Conservation (phyloP, 2,329 filamentous ascomycete genomes). For the Leptographium lundbergii region DNA sequence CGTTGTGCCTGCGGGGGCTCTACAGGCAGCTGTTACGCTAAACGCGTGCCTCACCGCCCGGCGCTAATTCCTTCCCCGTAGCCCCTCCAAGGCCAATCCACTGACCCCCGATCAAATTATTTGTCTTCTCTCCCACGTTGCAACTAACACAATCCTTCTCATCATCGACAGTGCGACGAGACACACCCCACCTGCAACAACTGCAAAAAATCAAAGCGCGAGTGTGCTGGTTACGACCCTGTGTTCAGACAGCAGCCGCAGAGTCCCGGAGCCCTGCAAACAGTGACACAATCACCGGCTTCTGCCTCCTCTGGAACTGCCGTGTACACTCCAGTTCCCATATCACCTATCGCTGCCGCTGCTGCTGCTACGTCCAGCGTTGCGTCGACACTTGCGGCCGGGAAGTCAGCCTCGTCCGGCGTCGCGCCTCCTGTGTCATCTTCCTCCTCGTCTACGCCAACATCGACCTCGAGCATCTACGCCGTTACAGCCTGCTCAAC, state of each 20-base stretch:
- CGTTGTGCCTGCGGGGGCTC: not conserved
- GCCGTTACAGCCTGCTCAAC: not conserved
- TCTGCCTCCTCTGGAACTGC: not conserved
- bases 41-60: not conserved
- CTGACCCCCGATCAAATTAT: not conserved
- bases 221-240: constrained; percentile 76
- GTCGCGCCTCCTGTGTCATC: constrained; percentile 1
- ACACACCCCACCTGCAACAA: constrained; percentile 84
- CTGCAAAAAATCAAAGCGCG: constrained; percentile 78
- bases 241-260: constrained; percentile 64
- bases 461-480: constrained; percentile 7
- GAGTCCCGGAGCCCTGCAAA: constrained; percentile 4
- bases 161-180: constrained; percentile 69
- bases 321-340: not conserved
- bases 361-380: not conserved
- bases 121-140: not conserved
- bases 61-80: not conserved
- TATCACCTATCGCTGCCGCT: not conserved
- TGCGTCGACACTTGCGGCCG: not conserved
- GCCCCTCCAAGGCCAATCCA: not conserved
- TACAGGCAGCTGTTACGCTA: not conserved
- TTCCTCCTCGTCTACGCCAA: constrained; percentile 19
- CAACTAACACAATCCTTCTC: not conserved
- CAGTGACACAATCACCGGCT: not conserved
- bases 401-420: not conserved